A percentile compares a stretch with the other conserved stretches of the same genome.
Conservation (phyloP, 768 basidiomycete genomes). For the Tulasnella sp. region DNA sequence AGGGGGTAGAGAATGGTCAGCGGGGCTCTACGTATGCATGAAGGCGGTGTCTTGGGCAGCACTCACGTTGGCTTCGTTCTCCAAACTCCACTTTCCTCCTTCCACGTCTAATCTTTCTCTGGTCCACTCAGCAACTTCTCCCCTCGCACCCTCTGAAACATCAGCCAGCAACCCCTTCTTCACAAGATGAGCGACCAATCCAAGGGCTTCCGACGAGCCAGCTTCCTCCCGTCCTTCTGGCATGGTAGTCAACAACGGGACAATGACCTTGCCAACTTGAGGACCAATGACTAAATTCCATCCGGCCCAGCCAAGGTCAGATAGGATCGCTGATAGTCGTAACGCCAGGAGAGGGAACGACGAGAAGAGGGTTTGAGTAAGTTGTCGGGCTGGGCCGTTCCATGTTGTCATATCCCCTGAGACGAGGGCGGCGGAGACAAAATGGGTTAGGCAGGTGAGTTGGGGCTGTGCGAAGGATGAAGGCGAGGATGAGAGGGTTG, state of each 20-base stretch:
- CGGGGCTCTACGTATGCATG: background rate
- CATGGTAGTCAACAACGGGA: background rate
- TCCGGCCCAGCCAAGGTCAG: constrained; percentile 63
- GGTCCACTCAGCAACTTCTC: constrained; percentile 43
- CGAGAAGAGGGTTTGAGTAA: constrained; percentile 46
- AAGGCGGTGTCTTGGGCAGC: background rate
- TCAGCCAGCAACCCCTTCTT: constrained; percentile 46
- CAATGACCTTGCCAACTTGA: constrained; percentile 34
- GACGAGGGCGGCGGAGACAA: constrained; percentile 30
- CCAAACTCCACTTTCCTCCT: background rate
- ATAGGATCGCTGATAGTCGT: constrained; percentile 51
- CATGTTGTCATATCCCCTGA: constrained; percentile 42
- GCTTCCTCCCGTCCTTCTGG: background rate
- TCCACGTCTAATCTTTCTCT: constrained; percentile 22
- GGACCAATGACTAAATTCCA: constrained; percentile 67
- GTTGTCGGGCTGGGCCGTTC: constrained; percentile 46
- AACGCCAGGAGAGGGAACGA: constrained; percentile 38
- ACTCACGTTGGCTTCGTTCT: constrained; percentile 28
- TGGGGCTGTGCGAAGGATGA: background rate
- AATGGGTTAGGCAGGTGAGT: background rate
- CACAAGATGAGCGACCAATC: constrained; percentile 29
- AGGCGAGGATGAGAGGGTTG: constrained; percentile 16
- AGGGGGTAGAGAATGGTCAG: background rate
- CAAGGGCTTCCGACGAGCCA: constrained; percentile 19
- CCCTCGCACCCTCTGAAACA: constrained; percentile 53